phyloP scores from a whole-genome alignment of 768 basidiomycete species.

The Dacryopinax spathularia region DNA sequence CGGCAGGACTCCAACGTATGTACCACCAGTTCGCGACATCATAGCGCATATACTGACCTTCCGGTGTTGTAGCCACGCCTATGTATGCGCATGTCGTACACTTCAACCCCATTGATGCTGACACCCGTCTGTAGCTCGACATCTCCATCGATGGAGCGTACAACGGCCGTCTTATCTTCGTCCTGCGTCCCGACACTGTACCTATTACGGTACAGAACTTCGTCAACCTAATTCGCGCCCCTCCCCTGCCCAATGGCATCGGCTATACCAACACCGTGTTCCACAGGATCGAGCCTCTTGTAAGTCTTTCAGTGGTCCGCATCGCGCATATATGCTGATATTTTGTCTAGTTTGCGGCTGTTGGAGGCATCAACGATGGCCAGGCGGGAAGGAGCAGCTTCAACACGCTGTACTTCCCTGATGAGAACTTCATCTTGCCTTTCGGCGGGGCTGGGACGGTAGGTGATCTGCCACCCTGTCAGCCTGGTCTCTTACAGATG shows the following conservation, averaged over 20 bases:
- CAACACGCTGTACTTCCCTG: not conserved
- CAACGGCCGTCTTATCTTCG: not conserved
- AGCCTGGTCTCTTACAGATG: not conserved
- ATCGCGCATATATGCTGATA: not conserved
- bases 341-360: not conserved
- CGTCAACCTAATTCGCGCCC: not conserved
- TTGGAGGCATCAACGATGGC: not conserved
- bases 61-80: too few species aligned
- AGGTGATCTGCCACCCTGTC: not conserved
- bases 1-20: too few species aligned
- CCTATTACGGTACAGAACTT: not conserved
- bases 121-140: not conserved
- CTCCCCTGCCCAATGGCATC: not conserved
- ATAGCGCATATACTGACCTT: too few species aligned
- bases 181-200: not conserved
- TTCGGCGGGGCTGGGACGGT: not conserved
- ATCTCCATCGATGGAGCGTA: not conserved
- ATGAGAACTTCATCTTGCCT: not conserved
- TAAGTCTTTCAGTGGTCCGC: not conserved
- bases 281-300: not conserved
- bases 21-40: too few species aligned
- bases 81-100: too few species aligned
- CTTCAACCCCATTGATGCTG: too few species aligned
- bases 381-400: not conserved
- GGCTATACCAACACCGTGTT: not conserved